Evolutionary conservation across 2,329 filamentous ascomycete genomes (phyloP).

Genomic region (Fusarium xyrophilum): DNA sequence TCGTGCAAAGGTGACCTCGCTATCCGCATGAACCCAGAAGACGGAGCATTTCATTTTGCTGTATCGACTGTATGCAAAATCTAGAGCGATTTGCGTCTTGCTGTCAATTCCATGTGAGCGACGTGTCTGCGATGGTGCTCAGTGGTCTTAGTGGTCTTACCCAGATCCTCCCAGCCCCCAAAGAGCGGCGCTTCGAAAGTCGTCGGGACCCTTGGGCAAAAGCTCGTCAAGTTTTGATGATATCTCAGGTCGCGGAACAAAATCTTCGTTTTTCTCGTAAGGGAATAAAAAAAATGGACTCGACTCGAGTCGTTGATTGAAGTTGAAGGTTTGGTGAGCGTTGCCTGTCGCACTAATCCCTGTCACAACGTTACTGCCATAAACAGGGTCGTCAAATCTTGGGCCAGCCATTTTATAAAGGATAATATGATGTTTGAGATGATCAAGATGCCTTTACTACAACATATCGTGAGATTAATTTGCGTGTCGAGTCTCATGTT

Average conservation of each 20-base stretch:
- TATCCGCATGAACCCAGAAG: slow-evolving; percentile 50
- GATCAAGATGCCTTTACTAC: too few relatives aligned
- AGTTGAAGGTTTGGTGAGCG: slow-evolving; percentile 3
- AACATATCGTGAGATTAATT: too few relatives aligned
- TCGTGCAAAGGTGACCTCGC: slow-evolving; percentile 41
- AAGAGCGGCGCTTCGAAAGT: slow-evolving; percentile 15
- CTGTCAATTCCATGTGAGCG: slow-evolving; percentile 26
- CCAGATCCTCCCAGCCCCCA: slow-evolving; percentile 29
- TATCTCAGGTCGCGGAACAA: slow-evolving; percentile 8
- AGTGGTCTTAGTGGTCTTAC: background rate
- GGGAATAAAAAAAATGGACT: background rate
- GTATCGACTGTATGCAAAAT: slow-evolving; percentile 44
- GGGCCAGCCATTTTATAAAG: background rate
- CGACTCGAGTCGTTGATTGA: background rate
- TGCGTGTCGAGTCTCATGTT: too few relatives aligned
- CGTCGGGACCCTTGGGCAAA: background rate
- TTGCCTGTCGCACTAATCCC: background rate
- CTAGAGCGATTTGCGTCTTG: slow-evolving; percentile 49
- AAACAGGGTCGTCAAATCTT: background rate
- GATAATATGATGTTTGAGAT: too few relatives aligned
- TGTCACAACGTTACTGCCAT: background rate
- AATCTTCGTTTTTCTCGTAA: slow-evolving; percentile 26
- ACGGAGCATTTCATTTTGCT: slow-evolving; percentile 39
- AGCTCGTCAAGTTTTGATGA: background rate
- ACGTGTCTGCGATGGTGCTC: rapidly evolving